Evolutionary conservation across 495 filamentous ascomycete genomes (phyloP), one percentile per base, ranked within the genome.

Genomic region (Wilcoxina mikolae): DNA sequence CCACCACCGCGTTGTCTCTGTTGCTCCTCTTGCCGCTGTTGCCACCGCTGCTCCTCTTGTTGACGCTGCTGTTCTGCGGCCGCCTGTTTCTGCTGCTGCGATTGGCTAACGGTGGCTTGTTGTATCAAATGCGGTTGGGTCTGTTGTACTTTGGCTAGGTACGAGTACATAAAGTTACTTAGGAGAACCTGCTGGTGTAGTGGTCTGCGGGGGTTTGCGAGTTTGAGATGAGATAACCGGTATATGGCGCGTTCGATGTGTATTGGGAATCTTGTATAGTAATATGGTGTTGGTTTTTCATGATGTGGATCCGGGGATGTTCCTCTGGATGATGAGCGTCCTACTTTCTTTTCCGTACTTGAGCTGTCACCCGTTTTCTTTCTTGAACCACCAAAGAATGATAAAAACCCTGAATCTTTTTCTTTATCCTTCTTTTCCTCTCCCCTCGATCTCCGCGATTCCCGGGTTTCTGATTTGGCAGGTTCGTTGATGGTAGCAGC

Each of bases 81-180:
- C n/a, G 27, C 24, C 46, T 49, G 24, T 20, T 49, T 4, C 3
- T 49, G 3, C 3, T 49, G 46, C 3, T 49, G 46, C 24, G 27
- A 23, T 24, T 11, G 17, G 20, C 45, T 48, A 24, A 23, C 17
- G 7, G 4, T 7, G 5, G 88, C 78, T 60, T 87, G 80, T n/a
- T 66, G 60, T 9, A 66, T 55, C 60, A 94, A 81, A 58, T 89
- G 84, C 26, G 93, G 91, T 65, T 96, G 91, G 83, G 95, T 94
- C 58, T 91, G 85, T 70, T 98, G 91, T 29, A 99, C 91, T 70
- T 96, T 96, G 50, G 90, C 93, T 58, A 99, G 77, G 67, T 99
- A 99, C 27, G 85, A 90, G 73, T 99, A 99, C 91, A 99, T 99
- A 68, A 99, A 99, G 63, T 99, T 99, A 69, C 89, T 95, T 60